These are phyloP conservation scores for Fusarium cicatricum DNA, from an alignment of 2,329 filamentous ascomycete genomes.

Conservation along the genomic window DNA sequence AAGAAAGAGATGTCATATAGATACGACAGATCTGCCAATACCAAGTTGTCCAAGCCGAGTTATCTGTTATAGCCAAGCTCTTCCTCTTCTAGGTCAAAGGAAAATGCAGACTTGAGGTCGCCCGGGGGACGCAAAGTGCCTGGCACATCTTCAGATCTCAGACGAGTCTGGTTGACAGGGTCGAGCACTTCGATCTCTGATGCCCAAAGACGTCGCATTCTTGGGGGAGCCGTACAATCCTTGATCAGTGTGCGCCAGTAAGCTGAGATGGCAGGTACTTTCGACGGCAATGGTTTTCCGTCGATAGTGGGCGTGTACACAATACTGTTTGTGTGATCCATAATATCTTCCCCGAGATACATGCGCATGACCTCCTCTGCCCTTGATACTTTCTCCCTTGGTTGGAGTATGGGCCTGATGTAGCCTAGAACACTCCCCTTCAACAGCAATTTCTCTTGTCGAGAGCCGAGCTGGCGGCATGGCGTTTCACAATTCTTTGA, in stretches of 20 bases:
- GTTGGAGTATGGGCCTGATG: neutral
- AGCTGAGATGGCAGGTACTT: neutral
- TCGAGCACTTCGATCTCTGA: slow-evolving; percentile 2
- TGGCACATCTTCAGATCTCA: neutral
- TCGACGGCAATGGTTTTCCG: neutral
- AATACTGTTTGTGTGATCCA: accelerated
- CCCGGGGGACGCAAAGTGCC: too few species aligned
- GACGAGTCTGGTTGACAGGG: neutral
- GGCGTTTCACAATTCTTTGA: neutral
- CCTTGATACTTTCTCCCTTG: accelerated
- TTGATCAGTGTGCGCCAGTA: slow-evolving; percentile 18
- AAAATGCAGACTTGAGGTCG: neutral
- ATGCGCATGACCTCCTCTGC: neutral
- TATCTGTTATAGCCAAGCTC: neutral
- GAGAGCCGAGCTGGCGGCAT: neutral
- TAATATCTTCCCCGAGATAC: neutral
- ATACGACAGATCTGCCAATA: neutral
- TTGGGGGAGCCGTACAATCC: slow-evolving; percentile 8
- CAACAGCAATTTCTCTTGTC: neutral
- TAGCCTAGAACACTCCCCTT: neutral
- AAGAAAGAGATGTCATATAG: neutral
- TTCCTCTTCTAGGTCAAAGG: neutral
- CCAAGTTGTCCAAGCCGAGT: neutral
- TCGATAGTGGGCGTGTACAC: neutral
- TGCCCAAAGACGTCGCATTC: slow-evolving; percentile 9